These are phyloP conservation scores for Sarocladium brachiariae DNA, from an alignment of 2,329 filamentous ascomycete genomes.

Conservation along the genomic window DNA sequence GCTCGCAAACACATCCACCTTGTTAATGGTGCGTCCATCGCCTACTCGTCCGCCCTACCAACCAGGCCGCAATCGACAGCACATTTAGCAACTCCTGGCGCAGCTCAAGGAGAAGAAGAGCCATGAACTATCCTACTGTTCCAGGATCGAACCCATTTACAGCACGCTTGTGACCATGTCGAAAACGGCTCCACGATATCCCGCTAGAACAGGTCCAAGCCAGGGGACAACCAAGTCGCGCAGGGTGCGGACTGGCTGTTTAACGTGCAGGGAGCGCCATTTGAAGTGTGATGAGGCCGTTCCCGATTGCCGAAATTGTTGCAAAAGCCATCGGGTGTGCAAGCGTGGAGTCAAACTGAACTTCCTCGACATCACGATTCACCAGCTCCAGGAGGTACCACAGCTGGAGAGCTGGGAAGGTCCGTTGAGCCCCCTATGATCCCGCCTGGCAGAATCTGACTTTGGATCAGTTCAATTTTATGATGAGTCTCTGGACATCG, in stretches of 20 bases:
- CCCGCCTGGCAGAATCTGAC: not conserved
- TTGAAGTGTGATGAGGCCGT: conserved; percentile 80
- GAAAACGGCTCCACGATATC: not conserved
- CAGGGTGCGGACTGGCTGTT: conserved; percentile 65
- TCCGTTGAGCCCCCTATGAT: not conserved
- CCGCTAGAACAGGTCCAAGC: not conserved
- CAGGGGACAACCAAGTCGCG: not conserved
- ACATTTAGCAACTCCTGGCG: not conserved
- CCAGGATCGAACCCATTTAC: too few species aligned
- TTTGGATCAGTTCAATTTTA: conserved; percentile 63
- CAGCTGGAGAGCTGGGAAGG: conserved; percentile 2
- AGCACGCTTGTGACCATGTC: conserved; percentile 3
- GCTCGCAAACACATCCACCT: not conserved
- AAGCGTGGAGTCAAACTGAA: conserved; percentile 82
- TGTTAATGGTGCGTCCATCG: not conserved
- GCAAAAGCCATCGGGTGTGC: conserved; percentile 79
- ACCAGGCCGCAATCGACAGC: not conserved
- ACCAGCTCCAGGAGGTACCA: conserved; percentile 41
- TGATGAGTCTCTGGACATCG: conserved; percentile 85
- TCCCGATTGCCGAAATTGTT: conserved; percentile 67
- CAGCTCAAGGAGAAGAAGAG: too few species aligned
- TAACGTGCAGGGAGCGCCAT: conserved; percentile 85
- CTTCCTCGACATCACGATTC: conserved; percentile 79
- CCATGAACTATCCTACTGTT: too few species aligned
- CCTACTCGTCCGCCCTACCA: not conserved